These are phyloP conservation scores for Typha latifolia DNA, from an alignment of 176 grass and related monocot genomes.

Conservation along the genomic window DNA sequence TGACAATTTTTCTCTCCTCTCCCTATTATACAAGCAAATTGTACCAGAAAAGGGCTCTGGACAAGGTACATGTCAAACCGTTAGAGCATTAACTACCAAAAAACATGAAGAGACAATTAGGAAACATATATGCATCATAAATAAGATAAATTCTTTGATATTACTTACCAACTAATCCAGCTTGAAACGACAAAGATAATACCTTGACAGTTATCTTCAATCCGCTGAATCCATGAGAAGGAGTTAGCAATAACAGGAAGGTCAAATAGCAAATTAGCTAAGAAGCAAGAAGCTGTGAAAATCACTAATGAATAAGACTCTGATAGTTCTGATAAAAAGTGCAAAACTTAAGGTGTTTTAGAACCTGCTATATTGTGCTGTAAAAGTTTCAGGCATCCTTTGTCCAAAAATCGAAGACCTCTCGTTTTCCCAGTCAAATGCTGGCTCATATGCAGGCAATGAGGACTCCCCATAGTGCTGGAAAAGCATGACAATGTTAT, in stretches of 20 bases:
- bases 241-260: constrained; percentile 10
- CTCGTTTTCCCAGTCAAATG: constrained; percentile 99
- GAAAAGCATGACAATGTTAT: constrained; percentile 17
- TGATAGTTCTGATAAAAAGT: no score
- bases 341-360: neutral
- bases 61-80: constrained; percentile 22
- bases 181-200: constrained; percentile 92
- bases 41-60: constrained; percentile 91
- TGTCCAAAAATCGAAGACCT: constrained; percentile 95
- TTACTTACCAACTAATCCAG: constrained; percentile 87
- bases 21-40: constrained; percentile 98
- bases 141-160: constrained; percentile 7
- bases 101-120: constrained; percentile 12
- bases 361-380: constrained; percentile 66
- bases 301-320: no score
- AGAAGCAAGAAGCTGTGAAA: neutral
- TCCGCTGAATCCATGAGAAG: constrained; percentile 51
- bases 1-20: constrained; percentile 90
- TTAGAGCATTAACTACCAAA: constrained; percentile 13
- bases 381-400: constrained; percentile 68
- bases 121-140: constrained; percentile 16
- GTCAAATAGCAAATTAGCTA: neutral
- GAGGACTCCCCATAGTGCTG: constrained; percentile 83
- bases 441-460: constrained; percentile 85
- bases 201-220: constrained; percentile 97